Base-by-base conservation (phyloP, 495 filamentous ascomycete species). In the Lasiosphaeria miniovina region DNA sequence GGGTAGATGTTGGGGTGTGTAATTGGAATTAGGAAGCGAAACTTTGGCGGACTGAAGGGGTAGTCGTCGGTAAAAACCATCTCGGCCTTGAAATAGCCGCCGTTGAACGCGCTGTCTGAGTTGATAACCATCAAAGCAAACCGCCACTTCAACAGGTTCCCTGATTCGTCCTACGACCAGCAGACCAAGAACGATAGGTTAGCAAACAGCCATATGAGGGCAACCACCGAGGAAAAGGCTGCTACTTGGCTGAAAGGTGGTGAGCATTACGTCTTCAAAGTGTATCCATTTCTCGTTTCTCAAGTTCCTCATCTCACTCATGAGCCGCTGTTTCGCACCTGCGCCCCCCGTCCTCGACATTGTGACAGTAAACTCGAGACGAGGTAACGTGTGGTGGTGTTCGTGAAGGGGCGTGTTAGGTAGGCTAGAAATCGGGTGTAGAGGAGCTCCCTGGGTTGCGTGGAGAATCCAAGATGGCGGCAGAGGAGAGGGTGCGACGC, bases 1-100 rank as follows among this genome's bases (percentile, higher is more conserved):
- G 82, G 72, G 74, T 97, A 96, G 71, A 98, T 86, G 70, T 98
- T 98, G 6, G 94, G 94, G 74, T 98, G 94, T 73, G 87, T 91
- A 61, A 81, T 77, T 49, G 92, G 89, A 8, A 86, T 81, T 14
- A 83, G 68, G 79, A 98, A 97, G 53, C 86, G 85, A 77, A 98
- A 98, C 68, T 88, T 89, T 74, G 93, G 93, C n/a, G 94, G 94
- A 35, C 82, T 77, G 72, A 90, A 96, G 1, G 94, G 94, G 77
- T 98, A 98, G 66, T 96, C 90, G 57, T 84, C 76, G 31, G 90
- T 87, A 67, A 98, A 98, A 14, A 80, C 85, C 88, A 98, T 94
- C 52, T 84, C 81, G 48, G 90, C 90, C 72, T 88, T 89, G 77
- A 97, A 92, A 71, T 97, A 98, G 61, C 88, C 94, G 51, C 91